Percentiles rank a stretch among this genome's conserved stretches.
phyloP scores from a whole-genome alignment of 2,329 filamentous ascomycete genomes.

The Arthrobotrys pseudoclavata region DNA sequence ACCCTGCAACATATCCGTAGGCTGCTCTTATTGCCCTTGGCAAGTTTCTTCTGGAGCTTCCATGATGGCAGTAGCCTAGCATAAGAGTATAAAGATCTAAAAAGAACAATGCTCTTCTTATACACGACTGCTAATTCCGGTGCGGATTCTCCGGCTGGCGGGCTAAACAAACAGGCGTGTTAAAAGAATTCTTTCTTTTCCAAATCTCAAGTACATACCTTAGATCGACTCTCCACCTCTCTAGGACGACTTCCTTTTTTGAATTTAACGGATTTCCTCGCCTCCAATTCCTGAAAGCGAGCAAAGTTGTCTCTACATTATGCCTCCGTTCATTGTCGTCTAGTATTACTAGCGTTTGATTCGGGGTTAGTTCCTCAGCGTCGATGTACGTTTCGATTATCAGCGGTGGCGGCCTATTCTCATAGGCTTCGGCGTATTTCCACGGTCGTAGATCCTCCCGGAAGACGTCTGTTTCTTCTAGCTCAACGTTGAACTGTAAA shows the following conservation, averaged over 20 bases:
- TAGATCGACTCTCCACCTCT: conserved; percentile 90
- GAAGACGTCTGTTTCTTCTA: conserved; percentile 92
- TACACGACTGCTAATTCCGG: conserved; percentile 86
- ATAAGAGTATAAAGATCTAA: conserved; percentile 86
- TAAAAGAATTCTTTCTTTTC: background rate
- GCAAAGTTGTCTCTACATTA: conserved; percentile 89
- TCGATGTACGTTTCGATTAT: conserved; percentile 93
- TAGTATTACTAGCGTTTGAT: conserved; percentile 86
- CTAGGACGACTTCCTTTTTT: conserved; percentile 82
- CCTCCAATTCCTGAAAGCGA: conserved; percentile 70
- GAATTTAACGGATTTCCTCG: conserved; percentile 64
- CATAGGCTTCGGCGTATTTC: conserved; percentile 82
- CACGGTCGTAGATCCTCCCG: conserved; percentile 83
- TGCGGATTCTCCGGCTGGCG: conserved; percentile 42
- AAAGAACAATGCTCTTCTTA: conserved; percentile 96
- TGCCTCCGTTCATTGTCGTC: conserved; percentile 92
- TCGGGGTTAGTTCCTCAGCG: conserved; percentile 80
- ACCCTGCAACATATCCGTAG: conserved; percentile 87
- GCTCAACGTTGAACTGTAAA: conserved; percentile 88
- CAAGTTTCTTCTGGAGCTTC: conserved; percentile 82
- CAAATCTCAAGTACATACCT: conserved; percentile 70
- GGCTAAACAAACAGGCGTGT: conserved; percentile 23
- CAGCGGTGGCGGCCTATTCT: conserved; percentile 83
- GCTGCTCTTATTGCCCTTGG: conserved; percentile 75
- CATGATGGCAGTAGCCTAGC: conserved; percentile 86